Conservation (phyloP, 2,329 filamentous ascomycete genomes). For the Claviceps monticola region DNA sequence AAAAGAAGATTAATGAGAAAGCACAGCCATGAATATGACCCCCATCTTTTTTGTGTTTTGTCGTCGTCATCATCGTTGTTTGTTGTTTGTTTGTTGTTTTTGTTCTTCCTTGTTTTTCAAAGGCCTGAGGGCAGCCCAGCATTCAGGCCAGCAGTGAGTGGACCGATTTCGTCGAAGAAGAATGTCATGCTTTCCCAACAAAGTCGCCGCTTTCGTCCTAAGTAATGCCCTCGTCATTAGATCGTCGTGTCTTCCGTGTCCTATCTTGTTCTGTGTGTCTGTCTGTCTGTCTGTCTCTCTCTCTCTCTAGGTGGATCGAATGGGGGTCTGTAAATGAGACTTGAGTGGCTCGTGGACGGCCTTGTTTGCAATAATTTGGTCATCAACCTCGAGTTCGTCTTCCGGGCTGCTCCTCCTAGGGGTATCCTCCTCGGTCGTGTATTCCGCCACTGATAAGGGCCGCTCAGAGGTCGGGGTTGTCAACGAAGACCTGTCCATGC, state of each 20-base stretch:
- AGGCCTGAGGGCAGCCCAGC: background rate
- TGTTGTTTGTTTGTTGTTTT: background rate
- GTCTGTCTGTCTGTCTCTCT: background rate
- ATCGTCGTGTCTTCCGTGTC: background rate
- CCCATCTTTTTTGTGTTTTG: background rate
- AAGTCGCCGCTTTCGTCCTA: background rate
- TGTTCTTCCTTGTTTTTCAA: background rate
- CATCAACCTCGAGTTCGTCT: constrained; percentile 5
- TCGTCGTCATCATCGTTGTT: background rate
- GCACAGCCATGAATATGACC: background rate
- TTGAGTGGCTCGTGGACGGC: background rate
- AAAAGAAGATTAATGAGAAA: background rate
- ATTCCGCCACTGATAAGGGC: constrained; percentile 19
- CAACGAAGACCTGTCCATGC: constrained; percentile 22
- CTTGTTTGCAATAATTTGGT: background rate
- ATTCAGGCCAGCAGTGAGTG: background rate
- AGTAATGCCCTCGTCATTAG: background rate
- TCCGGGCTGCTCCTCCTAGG: constrained; percentile 15
- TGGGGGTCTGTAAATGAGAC: background rate
- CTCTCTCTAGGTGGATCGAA: background rate
- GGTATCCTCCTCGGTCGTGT: constrained; percentile 18
- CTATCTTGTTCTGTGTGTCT: background rate
- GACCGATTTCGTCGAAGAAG: background rate
- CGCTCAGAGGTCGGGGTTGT: constrained; percentile 26
- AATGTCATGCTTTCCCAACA: background rate